Base-by-base conservation (phyloP, 2,329 filamentous ascomycete genomes). In the Cadophora gregata region DNA sequence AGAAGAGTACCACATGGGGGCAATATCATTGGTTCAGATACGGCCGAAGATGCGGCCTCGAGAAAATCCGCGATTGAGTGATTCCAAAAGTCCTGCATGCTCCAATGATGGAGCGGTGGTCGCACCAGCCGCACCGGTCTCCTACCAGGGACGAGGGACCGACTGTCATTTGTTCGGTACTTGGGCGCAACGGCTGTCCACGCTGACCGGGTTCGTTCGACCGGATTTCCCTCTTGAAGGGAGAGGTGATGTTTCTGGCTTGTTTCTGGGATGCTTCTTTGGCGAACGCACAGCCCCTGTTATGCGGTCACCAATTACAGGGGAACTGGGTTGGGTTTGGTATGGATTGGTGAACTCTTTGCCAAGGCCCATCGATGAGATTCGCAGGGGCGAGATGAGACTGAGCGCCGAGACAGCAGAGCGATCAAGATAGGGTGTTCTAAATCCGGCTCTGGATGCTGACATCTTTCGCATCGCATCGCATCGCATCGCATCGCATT, bases 131-230 rank as follows among this genome's bases (percentile, higher is more conserved):
- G 55, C 33, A 21, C 55, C 58, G 38, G 42, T 51, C 59, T 56
- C 58, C 59, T 50, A 50, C 36, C 50, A 64, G 63, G 66, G 66
- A 63, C 25, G 45, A 33, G 27, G 27, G 33, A 51, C 36, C 33
- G 42, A 25, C 36, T 59, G 62, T 69, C 61, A 72, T 71, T 69
- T 69, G 70, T 64, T 65, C 70, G 70, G 70, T 68, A 71, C 59
- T 71, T 70, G 67, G n/a, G 25, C 56, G 38, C 61, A 69, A 69
- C 67, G 69, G 64, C 62, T 71, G 59, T 66, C 56, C 38, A 65
- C 65, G 64, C 62, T 58, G 48, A 51, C 59, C 63, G 68, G 53
- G 51, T 27, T 29, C 45, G 63, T 36, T 60, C 42, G 38, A 60
- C 51, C 25, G 53, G 24, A 42, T 38, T 3, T 29, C 25, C 27